phyloP scores from a whole-genome alignment of 345 rosid species.

The Jatropha curcas region DNA sequence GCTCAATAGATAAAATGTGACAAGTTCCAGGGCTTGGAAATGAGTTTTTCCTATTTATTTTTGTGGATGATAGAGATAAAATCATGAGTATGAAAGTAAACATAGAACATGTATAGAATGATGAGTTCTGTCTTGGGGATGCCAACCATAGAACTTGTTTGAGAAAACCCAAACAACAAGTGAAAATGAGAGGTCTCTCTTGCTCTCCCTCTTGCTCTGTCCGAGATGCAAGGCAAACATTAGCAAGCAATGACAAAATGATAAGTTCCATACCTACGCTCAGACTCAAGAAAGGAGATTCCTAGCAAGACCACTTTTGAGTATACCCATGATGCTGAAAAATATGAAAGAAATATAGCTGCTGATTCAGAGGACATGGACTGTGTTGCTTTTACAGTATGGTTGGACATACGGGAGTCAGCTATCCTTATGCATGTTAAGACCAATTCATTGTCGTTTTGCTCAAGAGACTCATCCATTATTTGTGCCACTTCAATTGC shows the following conservation, averaged over 20 bases:
- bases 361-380: slow-evolving; percentile 32
- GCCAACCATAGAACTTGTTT: background rate
- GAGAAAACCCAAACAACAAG: background rate
- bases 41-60: too few species aligned
- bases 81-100: background rate
- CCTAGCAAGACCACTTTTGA: slow-evolving; percentile 84
- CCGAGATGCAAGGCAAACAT: background rate
- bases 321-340: slow-evolving; percentile 77
- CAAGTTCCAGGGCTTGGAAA: too few species aligned
- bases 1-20: too few species aligned
- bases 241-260: background rate
- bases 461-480: slow-evolving; percentile 84
- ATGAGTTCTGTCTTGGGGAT: background rate
- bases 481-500: slow-evolving; percentile 90
- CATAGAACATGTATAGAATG: slow-evolving; percentile 2
- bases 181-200: background rate
- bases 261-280: slow-evolving; percentile 58
- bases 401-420: slow-evolving; percentile 45
- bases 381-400: slow-evolving; percentile 25
- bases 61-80: background rate
- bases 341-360: slow-evolving; percentile 41
- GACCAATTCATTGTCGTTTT: slow-evolving; percentile 47
- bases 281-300: slow-evolving; percentile 78
- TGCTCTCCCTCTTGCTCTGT: too few species aligned
- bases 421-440: slow-evolving; percentile 66